These are phyloP conservation scores for Phytophthora meadii DNA, from an alignment of 352 stramenopile genomes.

Conservation along the genomic window DNA sequence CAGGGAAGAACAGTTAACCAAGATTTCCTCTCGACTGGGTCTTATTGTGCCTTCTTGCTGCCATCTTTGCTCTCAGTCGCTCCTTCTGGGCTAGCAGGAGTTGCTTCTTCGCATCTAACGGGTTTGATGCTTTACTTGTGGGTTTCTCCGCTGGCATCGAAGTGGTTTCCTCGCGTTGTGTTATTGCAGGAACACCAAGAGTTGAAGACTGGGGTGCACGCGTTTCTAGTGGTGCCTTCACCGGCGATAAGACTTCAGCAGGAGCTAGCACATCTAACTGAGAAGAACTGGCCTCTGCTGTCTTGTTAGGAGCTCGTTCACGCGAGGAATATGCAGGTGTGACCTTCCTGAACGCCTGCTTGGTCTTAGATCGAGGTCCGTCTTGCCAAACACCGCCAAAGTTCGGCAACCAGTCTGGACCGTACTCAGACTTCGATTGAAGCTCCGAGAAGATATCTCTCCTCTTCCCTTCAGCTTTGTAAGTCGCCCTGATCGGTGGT, in stretches of 20 bases:
- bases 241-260: neutral
- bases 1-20: no score
- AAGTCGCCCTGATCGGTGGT: neutral
- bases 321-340: conserved; percentile 18
- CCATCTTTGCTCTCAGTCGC: conserved; percentile 67
- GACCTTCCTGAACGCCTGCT: conserved; percentile 55
- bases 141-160: neutral
- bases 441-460: conserved; percentile 48
- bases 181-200: neutral
- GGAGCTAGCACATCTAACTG: neutral
- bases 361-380: conserved; percentile 64
- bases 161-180: neutral
- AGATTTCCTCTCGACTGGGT: no score
- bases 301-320: conserved; percentile 4
- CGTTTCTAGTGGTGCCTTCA: neutral
- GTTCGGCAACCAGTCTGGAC: conserved; percentile 71
- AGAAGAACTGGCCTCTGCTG: neutral
- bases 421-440: conserved; percentile 35
- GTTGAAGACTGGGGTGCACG: neutral
- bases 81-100: conserved; percentile 72
- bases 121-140: conserved; percentile 7
- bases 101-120: conserved; percentile 59
- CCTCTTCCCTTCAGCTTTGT: conserved; percentile 15
- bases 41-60: conserved; percentile 33
- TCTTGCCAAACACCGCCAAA: conserved; percentile 84